These are phyloP conservation scores for Zelopaecilomyces penicillatus DNA, from an alignment of 2,329 filamentous ascomycete genomes.

Conservation along the genomic window DNA sequence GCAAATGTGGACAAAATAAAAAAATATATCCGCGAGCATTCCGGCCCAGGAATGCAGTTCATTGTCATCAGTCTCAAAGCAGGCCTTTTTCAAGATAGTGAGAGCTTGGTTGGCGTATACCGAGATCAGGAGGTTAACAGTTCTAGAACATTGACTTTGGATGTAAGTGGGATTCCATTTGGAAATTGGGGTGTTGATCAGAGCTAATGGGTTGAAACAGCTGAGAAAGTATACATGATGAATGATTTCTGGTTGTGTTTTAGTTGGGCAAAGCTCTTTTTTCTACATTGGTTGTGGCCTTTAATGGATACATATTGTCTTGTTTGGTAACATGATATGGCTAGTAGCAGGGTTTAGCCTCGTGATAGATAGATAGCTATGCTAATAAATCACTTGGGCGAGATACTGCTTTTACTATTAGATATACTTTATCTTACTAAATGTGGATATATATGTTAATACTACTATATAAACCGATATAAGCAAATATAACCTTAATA, in stretches of 20 bases:
- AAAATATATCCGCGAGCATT: slow-evolving; percentile 90
- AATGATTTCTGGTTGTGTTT: background rate
- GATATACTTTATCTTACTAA: no score
- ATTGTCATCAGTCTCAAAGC: slow-evolving; percentile 97
- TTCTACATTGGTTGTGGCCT: no score
- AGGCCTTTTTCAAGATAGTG: slow-evolving; percentile 90
- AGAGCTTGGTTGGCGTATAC: slow-evolving; percentile 92
- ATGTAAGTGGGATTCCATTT: slow-evolving; percentile 57
- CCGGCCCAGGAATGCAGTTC: slow-evolving; percentile 96
- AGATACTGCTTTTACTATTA: no score
- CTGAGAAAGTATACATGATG: slow-evolving; percentile 26
- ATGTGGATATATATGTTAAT: no score
- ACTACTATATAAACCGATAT: no score
- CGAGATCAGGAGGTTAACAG: slow-evolving; percentile 90
- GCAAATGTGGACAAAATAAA: slow-evolving; percentile 94
- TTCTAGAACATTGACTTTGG: slow-evolving; percentile 81
- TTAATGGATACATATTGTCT: no score
- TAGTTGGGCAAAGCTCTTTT: background rate
- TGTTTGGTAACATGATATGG: no score
- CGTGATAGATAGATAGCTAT: no score
- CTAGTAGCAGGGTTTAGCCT: no score
- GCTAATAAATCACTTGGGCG: no score
- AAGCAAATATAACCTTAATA: no score
- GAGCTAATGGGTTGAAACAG: slow-evolving; percentile 14
- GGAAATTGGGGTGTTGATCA: background rate